Conservation (phyloP, 257 asterid genomes). For the Lycium barbarum region DNA sequence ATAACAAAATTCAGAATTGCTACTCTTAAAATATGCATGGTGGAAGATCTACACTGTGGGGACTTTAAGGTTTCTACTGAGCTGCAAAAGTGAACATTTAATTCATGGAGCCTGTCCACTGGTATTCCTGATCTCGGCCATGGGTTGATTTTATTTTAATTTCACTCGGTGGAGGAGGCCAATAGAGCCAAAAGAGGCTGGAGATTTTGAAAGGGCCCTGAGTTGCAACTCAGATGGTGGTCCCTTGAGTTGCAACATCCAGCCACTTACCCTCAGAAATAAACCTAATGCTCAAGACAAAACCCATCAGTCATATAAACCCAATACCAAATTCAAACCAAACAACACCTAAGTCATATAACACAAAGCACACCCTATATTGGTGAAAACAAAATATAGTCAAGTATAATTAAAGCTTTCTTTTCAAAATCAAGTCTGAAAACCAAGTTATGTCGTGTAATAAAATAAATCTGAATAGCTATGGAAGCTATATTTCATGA, state of each 20-base stretch:
- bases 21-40: background rate
- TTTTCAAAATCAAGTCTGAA: background rate
- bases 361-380: background rate
- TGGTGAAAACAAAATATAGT: background rate
- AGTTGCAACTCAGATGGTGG: background rate
- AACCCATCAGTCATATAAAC: background rate
- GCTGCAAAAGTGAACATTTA: background rate
- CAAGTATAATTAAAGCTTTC: background rate
- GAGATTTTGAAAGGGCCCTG: background rate
- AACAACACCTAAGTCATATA: background rate
- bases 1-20: background rate
- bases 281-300: background rate
- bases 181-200: background rate
- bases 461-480: conserved; percentile 1
- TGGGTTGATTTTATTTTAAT: background rate
- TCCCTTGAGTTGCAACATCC: background rate
- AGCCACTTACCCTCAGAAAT: background rate
- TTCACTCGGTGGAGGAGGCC: background rate
- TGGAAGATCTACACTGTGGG: background rate
- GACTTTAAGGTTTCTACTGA: background rate
- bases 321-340: background rate
- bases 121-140: background rate
- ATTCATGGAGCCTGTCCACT: background rate
- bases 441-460: background rate
- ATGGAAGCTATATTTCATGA: background rate